Percentiles rank a stretch among this genome's conserved stretches.
phyloP scores from a whole-genome alignment of 2,329 filamentous ascomycete genomes.

The Ophiostoma novo-ulmi region DNA sequence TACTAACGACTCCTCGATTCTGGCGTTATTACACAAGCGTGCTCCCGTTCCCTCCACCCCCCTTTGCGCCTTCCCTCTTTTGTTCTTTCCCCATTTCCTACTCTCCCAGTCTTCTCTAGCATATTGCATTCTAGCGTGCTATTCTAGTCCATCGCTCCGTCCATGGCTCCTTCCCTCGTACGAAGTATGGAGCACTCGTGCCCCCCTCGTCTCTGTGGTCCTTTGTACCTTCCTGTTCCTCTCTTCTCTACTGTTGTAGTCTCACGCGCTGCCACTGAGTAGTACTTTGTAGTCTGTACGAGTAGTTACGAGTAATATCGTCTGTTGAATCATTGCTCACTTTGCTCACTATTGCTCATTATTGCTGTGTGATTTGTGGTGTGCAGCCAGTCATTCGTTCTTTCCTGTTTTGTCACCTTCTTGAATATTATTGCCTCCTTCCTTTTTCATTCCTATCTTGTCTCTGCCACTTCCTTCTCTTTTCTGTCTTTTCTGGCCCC shows the following conservation, averaged over 20 bases:
- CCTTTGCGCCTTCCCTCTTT: neutral
- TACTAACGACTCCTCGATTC: neutral
- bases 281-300: no score
- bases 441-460: neutral
- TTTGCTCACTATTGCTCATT: neutral
- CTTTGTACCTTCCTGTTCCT: conserved; percentile 9
- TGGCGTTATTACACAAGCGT: conserved; percentile 6
- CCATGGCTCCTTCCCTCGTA: neutral
- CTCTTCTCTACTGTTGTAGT: neutral
- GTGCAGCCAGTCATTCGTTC: neutral
- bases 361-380: neutral
- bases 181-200: neutral
- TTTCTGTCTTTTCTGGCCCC: neutral
- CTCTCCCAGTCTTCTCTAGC: neutral
- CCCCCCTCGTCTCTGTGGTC: neutral
- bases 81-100: conserved; percentile 6
- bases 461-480: neutral
- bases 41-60: conserved; percentile 1
- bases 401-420: conserved; percentile 2
- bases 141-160: neutral
- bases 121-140: neutral
- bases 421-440: conserved; percentile 9
- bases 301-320: no score
- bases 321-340: neutral
- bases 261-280: neutral